phyloP scores from a whole-genome alignment of 805 yeast genomes.

The Starmerella sp. region DNA sequence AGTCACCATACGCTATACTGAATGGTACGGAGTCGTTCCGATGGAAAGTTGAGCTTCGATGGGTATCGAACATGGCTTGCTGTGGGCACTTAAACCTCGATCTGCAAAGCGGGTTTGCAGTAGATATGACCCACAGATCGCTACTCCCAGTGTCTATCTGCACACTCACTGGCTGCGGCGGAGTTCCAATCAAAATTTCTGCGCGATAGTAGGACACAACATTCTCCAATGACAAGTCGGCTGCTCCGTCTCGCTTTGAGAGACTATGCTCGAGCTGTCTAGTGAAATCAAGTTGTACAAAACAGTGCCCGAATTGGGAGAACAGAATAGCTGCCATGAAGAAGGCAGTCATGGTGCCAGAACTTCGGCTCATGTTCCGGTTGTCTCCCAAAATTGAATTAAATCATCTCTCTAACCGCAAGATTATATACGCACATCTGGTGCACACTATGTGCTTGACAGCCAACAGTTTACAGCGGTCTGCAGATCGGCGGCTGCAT shows the following conservation, averaged over 20 bases:
- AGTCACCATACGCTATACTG: slow-evolving; percentile 32
- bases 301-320: background rate
- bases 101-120: slow-evolving; percentile 36
- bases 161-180: slow-evolving; percentile 42
- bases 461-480: background rate
- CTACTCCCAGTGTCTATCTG: slow-evolving; percentile 67
- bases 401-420: background rate
- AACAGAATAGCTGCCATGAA: too few species aligned
- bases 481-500: background rate
- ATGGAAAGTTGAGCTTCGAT: slow-evolving; percentile 1
- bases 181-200: slow-evolving; percentile 42
- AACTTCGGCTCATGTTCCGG: too few species aligned
- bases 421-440: background rate
- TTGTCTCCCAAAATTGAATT: background rate
- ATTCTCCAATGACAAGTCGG: slow-evolving; percentile 21
- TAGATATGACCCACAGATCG: slow-evolving; percentile 54
- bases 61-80: slow-evolving; percentile 2
- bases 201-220: slow-evolving; percentile 27
- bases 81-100: slow-evolving; percentile 2
- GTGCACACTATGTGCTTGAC: background rate
- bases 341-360: too few species aligned
- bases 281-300: background rate
- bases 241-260: slow-evolving; percentile 2
- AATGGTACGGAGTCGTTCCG: slow-evolving; percentile 16
- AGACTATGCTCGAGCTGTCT: slow-evolving; percentile 16